phyloP scores from a whole-genome alignment of 2,329 filamentous ascomycete genomes.

The Blastomyces emzantsi region DNA sequence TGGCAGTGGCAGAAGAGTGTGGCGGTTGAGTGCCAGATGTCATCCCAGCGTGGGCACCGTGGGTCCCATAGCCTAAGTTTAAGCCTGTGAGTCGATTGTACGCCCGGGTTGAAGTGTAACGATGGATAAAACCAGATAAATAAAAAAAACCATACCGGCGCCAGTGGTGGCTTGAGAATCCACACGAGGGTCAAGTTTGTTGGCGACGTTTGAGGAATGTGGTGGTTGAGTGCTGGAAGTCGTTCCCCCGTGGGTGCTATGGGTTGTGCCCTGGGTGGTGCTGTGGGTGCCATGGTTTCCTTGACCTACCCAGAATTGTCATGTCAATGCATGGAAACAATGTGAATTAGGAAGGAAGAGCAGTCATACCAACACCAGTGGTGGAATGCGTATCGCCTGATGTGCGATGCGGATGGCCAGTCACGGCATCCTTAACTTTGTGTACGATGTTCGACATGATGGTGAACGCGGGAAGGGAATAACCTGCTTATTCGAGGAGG shows the following conservation, averaged over 20 bases:
- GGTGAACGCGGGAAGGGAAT: constrained; percentile 10
- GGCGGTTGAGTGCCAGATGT: constrained; percentile 19
- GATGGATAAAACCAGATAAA: neutral
- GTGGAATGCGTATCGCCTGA: constrained; percentile 14
- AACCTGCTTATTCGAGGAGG: neutral
- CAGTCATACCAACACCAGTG: neutral
- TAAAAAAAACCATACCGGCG: neutral
- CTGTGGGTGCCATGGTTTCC: neutral
- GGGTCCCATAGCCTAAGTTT: constrained; percentile 7
- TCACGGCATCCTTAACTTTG: constrained; percentile 42
- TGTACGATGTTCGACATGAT: constrained; percentile 40
- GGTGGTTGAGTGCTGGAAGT: neutral
- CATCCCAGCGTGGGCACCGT: neutral
- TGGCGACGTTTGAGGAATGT: constrained; percentile 17
- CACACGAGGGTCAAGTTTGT: constrained; percentile 14
- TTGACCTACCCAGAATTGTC: neutral
- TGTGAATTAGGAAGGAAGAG: neutral
- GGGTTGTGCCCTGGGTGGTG: neutral
- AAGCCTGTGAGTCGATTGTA: neutral
- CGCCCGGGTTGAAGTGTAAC: neutral
- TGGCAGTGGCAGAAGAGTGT: constrained; percentile 31
- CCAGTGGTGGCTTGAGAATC: constrained; percentile 10
- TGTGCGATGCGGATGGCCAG: constrained; percentile 23
- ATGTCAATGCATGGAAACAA: neutral
- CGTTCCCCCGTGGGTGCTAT: neutral